phyloP scores from a whole-genome alignment of 495 filamentous ascomycete genomes.

The Clavariopsis aquatica region DNA sequence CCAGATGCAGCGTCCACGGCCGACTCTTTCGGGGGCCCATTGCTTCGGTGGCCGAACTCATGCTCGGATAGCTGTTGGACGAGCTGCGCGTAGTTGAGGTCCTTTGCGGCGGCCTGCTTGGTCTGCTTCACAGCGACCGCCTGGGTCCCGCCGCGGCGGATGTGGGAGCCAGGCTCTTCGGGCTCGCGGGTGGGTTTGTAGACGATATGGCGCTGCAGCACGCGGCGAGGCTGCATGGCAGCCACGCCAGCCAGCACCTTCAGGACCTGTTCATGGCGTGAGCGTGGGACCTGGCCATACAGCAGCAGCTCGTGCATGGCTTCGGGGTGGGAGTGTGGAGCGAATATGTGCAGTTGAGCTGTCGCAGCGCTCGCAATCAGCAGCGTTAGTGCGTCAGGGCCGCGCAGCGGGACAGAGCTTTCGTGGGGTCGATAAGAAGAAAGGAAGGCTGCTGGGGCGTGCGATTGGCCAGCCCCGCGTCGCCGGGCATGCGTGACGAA shows the following conservation, averaged over 20 bases:
- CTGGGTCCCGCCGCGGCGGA: conserved; percentile 42
- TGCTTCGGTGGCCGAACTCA: conserved; percentile 36
- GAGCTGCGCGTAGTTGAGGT: conserved; percentile 50
- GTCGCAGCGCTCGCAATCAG: conserved; percentile 6
- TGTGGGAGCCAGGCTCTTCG: conserved; percentile 41
- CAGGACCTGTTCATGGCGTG: conserved; percentile 59
- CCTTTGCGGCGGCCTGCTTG: conserved; percentile 29
- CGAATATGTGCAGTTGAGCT: not conserved
- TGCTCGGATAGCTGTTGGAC: conserved; percentile 40
- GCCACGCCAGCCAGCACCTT: conserved; percentile 68
- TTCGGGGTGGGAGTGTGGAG: not conserved
- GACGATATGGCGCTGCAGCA: conserved; percentile 62
- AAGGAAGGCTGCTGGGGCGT: not conserved
- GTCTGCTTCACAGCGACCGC: conserved; percentile 33
- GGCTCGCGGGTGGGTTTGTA: conserved; percentile 60
- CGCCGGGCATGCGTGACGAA: not conserved
- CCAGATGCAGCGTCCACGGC: not conserved
- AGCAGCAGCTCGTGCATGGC: conserved; percentile 58
- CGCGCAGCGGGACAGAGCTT: not conserved
- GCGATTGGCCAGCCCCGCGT: conserved; percentile 4
- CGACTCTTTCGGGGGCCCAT: conserved; percentile 1
- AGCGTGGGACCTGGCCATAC: conserved; percentile 50
- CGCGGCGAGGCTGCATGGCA: conserved; percentile 63
- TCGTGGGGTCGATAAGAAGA: conserved; percentile 31
- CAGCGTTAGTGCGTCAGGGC: conserved; percentile 7